phyloP scores from a whole-genome alignment of 257 asterid genomes.

The Jacaranda mimosifolia region DNA sequence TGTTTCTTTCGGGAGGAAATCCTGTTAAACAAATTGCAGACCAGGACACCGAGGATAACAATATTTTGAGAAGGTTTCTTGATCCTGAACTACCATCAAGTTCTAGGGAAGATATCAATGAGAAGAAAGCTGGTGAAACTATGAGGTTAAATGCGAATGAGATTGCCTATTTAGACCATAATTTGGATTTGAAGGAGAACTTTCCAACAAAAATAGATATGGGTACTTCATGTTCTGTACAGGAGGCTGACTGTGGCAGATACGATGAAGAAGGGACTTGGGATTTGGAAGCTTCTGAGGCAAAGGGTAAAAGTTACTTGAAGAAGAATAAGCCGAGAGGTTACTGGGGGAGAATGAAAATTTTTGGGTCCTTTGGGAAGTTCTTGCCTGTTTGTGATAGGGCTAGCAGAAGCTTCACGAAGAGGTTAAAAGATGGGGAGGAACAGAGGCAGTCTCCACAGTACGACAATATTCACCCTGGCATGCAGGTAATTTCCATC shows the following conservation, averaged over 20 bases:
- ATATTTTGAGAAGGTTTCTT: slow-evolving; percentile 42
- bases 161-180: slow-evolving; percentile 22
- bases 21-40: slow-evolving; percentile 33
- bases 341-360: slow-evolving; percentile 32
- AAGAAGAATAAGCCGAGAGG: slow-evolving; percentile 38
- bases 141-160: slow-evolving; percentile 30
- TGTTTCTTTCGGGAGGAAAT: slow-evolving; percentile 49
- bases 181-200: slow-evolving; percentile 33
- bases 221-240: slow-evolving; percentile 39
- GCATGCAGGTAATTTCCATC: slow-evolving; percentile 40
- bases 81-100: slow-evolving; percentile 50
- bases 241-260: slow-evolving; percentile 32
- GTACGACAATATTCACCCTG: slow-evolving; percentile 13
- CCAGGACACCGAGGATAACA: slow-evolving; percentile 35
- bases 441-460: slow-evolving; percentile 40
- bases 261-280: slow-evolving; percentile 36
- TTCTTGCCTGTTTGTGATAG: slow-evolving; percentile 28
- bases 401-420: slow-evolving; percentile 47
- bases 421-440: slow-evolving; percentile 60
- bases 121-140: slow-evolving; percentile 33
- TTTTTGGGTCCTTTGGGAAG: slow-evolving; percentile 41
- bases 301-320: slow-evolving; percentile 25
- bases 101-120: slow-evolving; percentile 37
- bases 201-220: slow-evolving; percentile 23
- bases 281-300: slow-evolving; percentile 53